A percentile compares a stretch with the other conserved stretches of the same genome.
phyloP scores from a whole-genome alignment of 2,329 filamentous ascomycete genomes.

The Botrytis galanthina region DNA sequence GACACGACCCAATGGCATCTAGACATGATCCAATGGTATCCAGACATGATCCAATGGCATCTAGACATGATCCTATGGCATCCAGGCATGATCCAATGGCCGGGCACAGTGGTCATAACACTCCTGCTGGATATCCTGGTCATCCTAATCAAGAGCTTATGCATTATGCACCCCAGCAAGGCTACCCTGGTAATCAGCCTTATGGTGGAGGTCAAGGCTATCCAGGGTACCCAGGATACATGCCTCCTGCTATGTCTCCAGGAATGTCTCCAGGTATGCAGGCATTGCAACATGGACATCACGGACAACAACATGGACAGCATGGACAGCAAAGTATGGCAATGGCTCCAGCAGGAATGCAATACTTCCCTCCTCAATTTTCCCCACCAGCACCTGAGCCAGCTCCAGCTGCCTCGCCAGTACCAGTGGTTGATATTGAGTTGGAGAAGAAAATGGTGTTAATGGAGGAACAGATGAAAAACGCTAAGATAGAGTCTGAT shows the following conservation, averaged over 20 bases:
- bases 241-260: constrained; percentile 28
- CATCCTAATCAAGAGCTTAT: constrained; percentile 36
- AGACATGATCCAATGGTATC: constrained; percentile 45
- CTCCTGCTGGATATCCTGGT: constrained; percentile 24
- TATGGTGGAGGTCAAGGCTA: constrained; percentile 25
- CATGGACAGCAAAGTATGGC: constrained; percentile 14
- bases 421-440: constrained; percentile 28
- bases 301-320: neutral
- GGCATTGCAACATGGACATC: constrained; percentile 13
- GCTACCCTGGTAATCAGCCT: constrained; percentile 3
- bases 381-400: constrained; percentile 29
- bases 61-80: constrained; percentile 42
- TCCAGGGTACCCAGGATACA: constrained; percentile 29
- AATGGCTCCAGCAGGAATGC: constrained; percentile 22
- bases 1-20: constrained; percentile 40
- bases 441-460: constrained; percentile 57
- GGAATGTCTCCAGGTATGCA: constrained; percentile 18
- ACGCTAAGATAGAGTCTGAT: constrained; percentile 42
- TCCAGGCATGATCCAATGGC: constrained; percentile 41
- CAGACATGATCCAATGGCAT: constrained; percentile 41
- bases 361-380: constrained; percentile 32
- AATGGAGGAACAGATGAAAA: constrained; percentile 54
- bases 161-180: constrained; percentile 36
- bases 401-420: constrained; percentile 23
- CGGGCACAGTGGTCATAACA: constrained; percentile 32